Base-by-base conservation (phyloP, 73 alveolate species). In the Symbiodinium pilosum region DNA sequence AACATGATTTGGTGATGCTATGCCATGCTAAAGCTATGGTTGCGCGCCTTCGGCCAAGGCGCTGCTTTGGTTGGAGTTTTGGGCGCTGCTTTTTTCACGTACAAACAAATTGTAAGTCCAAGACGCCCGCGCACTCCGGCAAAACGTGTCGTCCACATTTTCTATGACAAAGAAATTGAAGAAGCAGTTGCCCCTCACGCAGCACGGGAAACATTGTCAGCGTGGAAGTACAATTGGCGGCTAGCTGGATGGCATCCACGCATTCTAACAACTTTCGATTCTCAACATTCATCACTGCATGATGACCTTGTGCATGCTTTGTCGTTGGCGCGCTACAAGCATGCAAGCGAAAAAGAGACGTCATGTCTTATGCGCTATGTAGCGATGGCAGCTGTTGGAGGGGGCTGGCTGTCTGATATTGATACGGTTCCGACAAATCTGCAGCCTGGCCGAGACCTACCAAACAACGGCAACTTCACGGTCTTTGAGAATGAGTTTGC, bases 371-470 rank as follows among this genome's bases (percentile, higher is more conserved):
- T 73, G 11, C 85, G 85, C 44, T 73, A 73, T 16, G 41, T 34
- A 26, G 85, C 85, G 34, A 73, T 73, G 85, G 43, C 41, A 34
- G 85, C 85, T 12, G 44, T 73, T 73, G 85, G 85, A 16, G 85
- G 85, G 11, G 85, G 85, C 18, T 73, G 85, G 85, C 18, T 73
- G 44, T 32, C 85, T 14, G 85, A 73, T 36, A 11, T 32, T 18
- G 85, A 73, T 32, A 73, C 85, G 2, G 85, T 73, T 20, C 85
- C 85, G 34, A 73, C 85, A 14, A 16, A 36, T 34, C 43, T 73
- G 21, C 6, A 24, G 26, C 85, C 85, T 2, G 85, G 43, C 85
- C 41, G 16, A 18, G 85, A 36, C 28, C 6, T 73, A 14, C 43
- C 85, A 24, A 73, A 73, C 43, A 36, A n/a, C 30, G 85, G 85